These are phyloP conservation scores for Colletotrichum tamarilloi DNA, from an alignment of 2,329 filamentous ascomycete species.

Conservation along the genomic window DNA sequence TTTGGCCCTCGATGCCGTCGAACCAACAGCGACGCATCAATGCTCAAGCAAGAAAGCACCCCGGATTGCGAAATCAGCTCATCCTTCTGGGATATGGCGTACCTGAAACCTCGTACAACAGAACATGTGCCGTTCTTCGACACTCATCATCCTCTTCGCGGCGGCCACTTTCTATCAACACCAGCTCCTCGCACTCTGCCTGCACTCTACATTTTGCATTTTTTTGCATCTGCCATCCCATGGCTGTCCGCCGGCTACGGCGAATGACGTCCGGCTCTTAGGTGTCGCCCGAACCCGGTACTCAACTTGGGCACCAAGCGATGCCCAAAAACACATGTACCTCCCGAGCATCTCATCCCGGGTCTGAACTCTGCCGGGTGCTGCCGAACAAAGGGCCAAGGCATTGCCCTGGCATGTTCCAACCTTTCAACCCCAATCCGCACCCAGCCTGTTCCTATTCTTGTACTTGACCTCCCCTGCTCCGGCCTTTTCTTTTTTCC, in stretches of 20 bases:
- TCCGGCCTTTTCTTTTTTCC: not conserved
- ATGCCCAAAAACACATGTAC: conserved; percentile 4
- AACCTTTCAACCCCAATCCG: conserved; percentile 8
- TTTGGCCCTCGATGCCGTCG: not conserved
- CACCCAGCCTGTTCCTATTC: not conserved
- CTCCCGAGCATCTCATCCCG: conserved; percentile 11
- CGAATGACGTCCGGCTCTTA: conserved; percentile 10
- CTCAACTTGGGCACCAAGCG: not conserved
- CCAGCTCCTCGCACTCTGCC: not conserved
- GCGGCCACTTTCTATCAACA: not conserved
- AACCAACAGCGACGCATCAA: not conserved
- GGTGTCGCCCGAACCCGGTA: not conserved
- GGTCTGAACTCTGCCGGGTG: conserved; percentile 14
- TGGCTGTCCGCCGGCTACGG: not conserved
- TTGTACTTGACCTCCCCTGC: not conserved
- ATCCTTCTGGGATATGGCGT: not conserved
- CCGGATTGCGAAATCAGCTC: not conserved
- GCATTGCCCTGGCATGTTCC: conserved; percentile 18
- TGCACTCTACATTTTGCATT: too few relatives aligned
- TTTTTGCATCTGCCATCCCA: not conserved
- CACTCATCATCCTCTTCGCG: not conserved
- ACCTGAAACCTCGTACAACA: not conserved
- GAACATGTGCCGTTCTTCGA: not conserved
- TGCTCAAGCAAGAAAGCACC: not conserved
- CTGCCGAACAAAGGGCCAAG: conserved; percentile 19